Conservation (phyloP, 1,284 basidiomycete genomes). For the Thecaphora thlaspeos region DNA sequence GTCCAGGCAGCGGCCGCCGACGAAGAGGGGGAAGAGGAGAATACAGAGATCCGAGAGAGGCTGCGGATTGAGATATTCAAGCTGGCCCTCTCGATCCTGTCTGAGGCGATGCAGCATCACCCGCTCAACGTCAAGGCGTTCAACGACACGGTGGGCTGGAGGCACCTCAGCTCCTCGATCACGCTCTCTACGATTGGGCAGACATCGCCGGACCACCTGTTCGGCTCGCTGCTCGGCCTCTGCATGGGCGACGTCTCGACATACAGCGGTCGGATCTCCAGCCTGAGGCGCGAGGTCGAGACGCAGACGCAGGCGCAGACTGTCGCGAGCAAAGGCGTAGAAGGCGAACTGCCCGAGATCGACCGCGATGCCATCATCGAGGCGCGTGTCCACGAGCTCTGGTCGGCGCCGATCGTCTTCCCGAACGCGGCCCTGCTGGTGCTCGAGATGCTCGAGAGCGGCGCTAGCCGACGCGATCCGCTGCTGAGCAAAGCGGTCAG, state of each 20-base stretch:
- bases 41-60: conserved; percentile 3
- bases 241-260: conserved; percentile 40
- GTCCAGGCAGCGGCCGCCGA: background rate
- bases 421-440: background rate
- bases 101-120: conserved; percentile 38
- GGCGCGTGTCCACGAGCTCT: too few relatives aligned
- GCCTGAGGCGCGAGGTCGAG: conserved; percentile 13
- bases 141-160: conserved; percentile 42
- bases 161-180: conserved; percentile 18
- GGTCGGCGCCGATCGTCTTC: conserved; percentile 3
- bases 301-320: too few relatives aligned
- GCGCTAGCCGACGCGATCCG: background rate
- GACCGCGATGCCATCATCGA: too few relatives aligned
- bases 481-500: background rate
- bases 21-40: background rate
- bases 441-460: conserved; percentile 1
- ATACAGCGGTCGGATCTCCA: conserved; percentile 14
- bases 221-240: conserved; percentile 38
- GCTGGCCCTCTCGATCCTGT: conserved; percentile 38
- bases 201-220: conserved; percentile 15
- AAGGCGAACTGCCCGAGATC: too few relatives aligned
- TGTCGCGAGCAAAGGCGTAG: too few relatives aligned
- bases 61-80: conserved; percentile 41
- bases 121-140: conserved; percentile 37
- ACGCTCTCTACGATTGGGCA: conserved; percentile 13